Evolutionary conservation across 495 filamentous ascomycete species (phyloP), one percentile per base, ranked within the genome.

Genomic region (Venustampulla echinocandica): DNA sequence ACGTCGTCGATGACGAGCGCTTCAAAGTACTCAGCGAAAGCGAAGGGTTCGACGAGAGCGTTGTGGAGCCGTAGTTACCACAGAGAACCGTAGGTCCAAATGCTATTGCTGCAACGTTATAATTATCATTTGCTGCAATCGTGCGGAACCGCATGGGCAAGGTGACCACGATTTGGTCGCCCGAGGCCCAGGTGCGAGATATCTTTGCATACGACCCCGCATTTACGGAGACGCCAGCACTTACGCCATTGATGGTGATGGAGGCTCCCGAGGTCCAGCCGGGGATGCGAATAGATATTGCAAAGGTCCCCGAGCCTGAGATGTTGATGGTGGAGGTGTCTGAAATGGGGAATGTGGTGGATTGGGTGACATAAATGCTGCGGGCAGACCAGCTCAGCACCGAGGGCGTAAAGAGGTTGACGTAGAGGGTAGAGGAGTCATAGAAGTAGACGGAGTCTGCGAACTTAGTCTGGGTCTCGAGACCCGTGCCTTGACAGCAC

Each of bases 371-470:
- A 15, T 42, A 58, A 4, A 61, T 49, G 13, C 41, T 30, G 1
- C 50, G 51, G 21, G 50, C 42, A 1, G 39, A 40, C 64, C 64
- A 67, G n/a, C 34, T 56, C 25, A 67, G 51, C 22, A 54, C 50
- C 0, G 62, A 64, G 2, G 61, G 57, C 1, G 58, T 59, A 42
- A 62, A 67, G 0, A 67, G 51, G 42, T 67, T 65, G 22, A 67
- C 61, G 20, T 52, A 67, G 10, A 67, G 44, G 9, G 55, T 40
- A 17, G 55, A 57, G 2, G 25, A 47, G 44, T 64, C 60, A 25
- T 55, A 52, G 4, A 55, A 45, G 51, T 64, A 64, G 10, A 64
- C 53, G 5, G 60, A 59, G 36, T 62, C 61, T 46, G 53, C 53
- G 32, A 59, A 53, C 42, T 61, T 62, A 5, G 61, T 64, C 40